phyloP scores from a whole-genome alignment of 108 stramenopile genomes.

The Cyclotella kingstonii region DNA sequence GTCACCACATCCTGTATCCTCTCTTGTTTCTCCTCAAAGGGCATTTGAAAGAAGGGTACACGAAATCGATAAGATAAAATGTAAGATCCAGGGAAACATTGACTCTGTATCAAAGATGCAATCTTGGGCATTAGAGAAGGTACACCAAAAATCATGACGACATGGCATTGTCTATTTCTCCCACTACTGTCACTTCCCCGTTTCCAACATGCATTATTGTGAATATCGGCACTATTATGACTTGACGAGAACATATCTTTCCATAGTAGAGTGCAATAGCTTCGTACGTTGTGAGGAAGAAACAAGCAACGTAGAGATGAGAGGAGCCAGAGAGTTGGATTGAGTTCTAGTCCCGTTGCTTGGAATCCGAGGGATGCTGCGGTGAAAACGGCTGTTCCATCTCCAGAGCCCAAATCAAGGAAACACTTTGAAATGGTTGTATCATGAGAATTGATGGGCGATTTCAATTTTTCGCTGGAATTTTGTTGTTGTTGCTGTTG shows the following conservation, averaged over 20 bases:
- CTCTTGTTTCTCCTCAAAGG: not conserved
- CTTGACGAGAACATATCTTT: slow-evolving; percentile 51
- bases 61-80: slow-evolving; percentile 79
- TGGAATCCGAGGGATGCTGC: slow-evolving; percentile 47
- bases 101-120: slow-evolving; percentile 52
- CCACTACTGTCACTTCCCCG: too few relatives aligned
- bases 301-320: slow-evolving; percentile 55
- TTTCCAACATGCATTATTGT: too few relatives aligned
- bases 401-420: slow-evolving; percentile 68
- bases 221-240: slow-evolving; percentile 1
- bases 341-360: slow-evolving; percentile 73
- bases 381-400: slow-evolving; percentile 70
- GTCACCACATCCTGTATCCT: slow-evolving; percentile 1
- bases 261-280: slow-evolving; percentile 36
- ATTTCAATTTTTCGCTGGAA: not conserved
- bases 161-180: slow-evolving; percentile 28
- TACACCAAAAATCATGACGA: slow-evolving; percentile 83
- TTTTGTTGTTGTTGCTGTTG: slow-evolving; percentile 4
- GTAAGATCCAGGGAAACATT: slow-evolving; percentile 55
- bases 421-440: not conserved
- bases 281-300: slow-evolving; percentile 23
- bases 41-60: slow-evolving; percentile 61
- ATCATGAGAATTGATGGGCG: not conserved
- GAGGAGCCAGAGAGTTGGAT: slow-evolving; percentile 65
- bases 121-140: slow-evolving; percentile 60